These are phyloP conservation scores for Gossypium herbaceum DNA, from an alignment of 345 rosid species.

Conservation along the genomic window DNA sequence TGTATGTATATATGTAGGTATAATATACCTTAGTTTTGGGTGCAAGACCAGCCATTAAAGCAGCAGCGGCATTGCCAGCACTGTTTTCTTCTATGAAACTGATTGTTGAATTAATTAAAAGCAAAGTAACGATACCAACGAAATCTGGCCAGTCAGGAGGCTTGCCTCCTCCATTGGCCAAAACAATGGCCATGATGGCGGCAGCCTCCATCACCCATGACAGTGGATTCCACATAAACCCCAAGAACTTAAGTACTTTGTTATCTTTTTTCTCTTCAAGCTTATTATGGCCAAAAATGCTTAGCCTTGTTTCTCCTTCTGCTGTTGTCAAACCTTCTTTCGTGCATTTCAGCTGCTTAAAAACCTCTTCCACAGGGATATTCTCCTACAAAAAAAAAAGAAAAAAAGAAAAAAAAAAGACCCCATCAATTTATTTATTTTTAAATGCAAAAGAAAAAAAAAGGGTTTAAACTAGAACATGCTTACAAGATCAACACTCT, in stretches of 20 bases:
- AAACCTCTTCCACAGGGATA: conserved; percentile 78
- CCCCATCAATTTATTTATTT: background rate
- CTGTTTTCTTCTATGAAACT: conserved; percentile 93
- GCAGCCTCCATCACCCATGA: conserved; percentile 99
- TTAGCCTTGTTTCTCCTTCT: conserved; percentile 74
- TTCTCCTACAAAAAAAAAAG: conserved; percentile 41
- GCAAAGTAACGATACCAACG: conserved; percentile 65
- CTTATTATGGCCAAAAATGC: conserved; percentile 74
- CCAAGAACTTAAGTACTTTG: conserved; percentile 75
- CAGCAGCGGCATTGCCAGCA: conserved; percentile 96
- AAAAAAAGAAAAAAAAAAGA: background rate
- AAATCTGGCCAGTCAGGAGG: conserved; percentile 95
- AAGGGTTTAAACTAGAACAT: background rate
- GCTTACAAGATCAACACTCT: conserved; percentile 77
- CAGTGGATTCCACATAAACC: conserved; percentile 95
- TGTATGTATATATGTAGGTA: background rate
- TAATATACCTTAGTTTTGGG: conserved; percentile 68
- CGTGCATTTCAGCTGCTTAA: conserved; percentile 71
- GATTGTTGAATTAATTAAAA: conserved; percentile 81
- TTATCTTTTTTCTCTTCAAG: conserved; percentile 81
- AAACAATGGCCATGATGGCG: conserved; percentile 87
- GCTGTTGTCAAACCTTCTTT: conserved; percentile 61
- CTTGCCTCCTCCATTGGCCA: conserved; percentile 93
- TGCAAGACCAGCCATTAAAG: conserved; percentile 95
- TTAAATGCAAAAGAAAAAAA: background rate